phyloP scores from a whole-genome alignment of 2,329 filamentous ascomycete genomes.

The Fusarium setosum region DNA sequence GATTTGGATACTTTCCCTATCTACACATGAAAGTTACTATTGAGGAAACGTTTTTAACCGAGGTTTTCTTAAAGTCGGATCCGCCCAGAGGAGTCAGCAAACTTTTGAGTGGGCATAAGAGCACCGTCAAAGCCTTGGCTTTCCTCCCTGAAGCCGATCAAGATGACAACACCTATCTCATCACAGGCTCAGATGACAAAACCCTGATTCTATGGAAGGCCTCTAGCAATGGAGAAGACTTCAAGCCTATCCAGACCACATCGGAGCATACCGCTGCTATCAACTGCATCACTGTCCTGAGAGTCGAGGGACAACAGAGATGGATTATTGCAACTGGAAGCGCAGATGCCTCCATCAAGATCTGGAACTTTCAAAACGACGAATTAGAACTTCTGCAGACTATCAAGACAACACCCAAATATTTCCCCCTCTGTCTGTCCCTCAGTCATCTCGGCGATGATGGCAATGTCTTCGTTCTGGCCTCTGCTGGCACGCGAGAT shows the following conservation, averaged over 20 bases:
- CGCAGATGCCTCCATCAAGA: conserved; percentile 78
- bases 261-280: conserved; percentile 79
- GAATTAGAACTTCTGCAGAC: conserved; percentile 71
- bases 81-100: conserved; percentile 68
- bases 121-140: conserved; percentile 84
- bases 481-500: conserved; percentile 86
- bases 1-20: neutral
- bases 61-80: conserved; percentile 45
- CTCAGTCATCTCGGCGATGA: conserved; percentile 68
- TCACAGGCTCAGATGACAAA: conserved; percentile 87
- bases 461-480: conserved; percentile 72
- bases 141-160: conserved; percentile 70
- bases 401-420: conserved; percentile 79
- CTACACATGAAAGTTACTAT: neutral
- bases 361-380: conserved; percentile 74
- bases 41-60: conserved; percentile 2
- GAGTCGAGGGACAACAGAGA: conserved; percentile 44
- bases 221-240: conserved; percentile 33
- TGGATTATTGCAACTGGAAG: conserved; percentile 80
- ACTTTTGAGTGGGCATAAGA: conserved; percentile 81
- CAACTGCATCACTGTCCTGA: conserved; percentile 71
- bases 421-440: conserved; percentile 84
- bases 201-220: conserved; percentile 78
- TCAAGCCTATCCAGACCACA: conserved; percentile 61
- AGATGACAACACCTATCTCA: conserved; percentile 65